Base-by-base conservation (phyloP, 192 early-diverging fungal species). In the Coemansia sp. region DNA sequence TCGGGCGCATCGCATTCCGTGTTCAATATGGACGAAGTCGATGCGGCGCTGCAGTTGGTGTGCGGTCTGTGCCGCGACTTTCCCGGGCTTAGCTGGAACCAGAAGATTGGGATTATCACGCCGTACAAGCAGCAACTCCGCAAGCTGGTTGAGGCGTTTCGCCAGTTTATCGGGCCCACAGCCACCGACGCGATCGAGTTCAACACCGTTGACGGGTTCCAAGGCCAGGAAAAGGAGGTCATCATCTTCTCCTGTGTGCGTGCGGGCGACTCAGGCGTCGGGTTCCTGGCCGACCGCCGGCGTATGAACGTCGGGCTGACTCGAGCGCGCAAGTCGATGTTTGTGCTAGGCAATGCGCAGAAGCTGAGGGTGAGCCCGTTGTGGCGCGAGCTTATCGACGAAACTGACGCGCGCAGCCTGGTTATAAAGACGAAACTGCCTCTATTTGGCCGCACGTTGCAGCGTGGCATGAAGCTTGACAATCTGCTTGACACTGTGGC, bases 211-310 rank as follows among this genome's bases (percentile, higher is more conserved):
- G 93, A 97, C 66, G 94, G 93, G 9, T 98, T 98, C 60, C 94
- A 98, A 74, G 95, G 94, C 5, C 90, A 95, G 68, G 94, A 97
- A 63, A 97, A 97, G 64, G 95, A 96, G 17, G 89, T 97, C 30
- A 91, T 98, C 27, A 91, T 98, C 42, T 89, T 98, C 50, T 94
- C 91, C 0, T 94, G 91, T 54, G 96, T 98, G 15, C 82, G 94
- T 28, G 87, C 93, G 4, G 83, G 56, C 31, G 74, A 54, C 12
- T 43, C 73, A 0, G 80, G 81, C 15, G 87, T 95, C 30, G 92
- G 92, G 11, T 95, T 97, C 60, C 67, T 93, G 55, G 65, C 82
- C 7, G 93, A 97, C 62, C 67, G 79, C 21, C 78, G 92, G 5
- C 85, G 92, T 19, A 91, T 98, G 90, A 97, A 94, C 53, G 92